Percentiles rank a stretch among this genome's conserved stretches.
These are phyloP conservation scores for Ajuga reptans DNA, from an alignment of 305 asterid genomes.

Conservation along the genomic window DNA sequence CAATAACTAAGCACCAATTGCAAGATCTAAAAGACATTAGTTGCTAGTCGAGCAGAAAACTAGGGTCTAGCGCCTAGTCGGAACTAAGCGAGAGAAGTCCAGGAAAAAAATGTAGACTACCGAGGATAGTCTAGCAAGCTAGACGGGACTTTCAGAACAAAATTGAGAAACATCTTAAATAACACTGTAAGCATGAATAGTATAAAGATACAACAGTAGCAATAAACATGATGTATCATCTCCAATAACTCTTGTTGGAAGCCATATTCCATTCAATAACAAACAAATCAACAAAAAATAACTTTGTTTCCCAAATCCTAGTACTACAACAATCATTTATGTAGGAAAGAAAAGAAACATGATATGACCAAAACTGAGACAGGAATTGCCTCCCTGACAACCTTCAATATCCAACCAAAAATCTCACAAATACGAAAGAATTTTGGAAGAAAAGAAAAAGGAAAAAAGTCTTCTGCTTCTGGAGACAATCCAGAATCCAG, in stretches of 20 bases:
- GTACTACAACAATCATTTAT: constrained; percentile 17
- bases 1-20: too few relatives aligned
- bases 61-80: too few relatives aligned
- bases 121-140: too few relatives aligned
- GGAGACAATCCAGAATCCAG: constrained; percentile 14
- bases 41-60: too few relatives aligned
- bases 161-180: too few relatives aligned
- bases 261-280: constrained; percentile 16
- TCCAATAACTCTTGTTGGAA: constrained; percentile 3
- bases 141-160: too few relatives aligned
- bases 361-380: constrained; percentile 40
- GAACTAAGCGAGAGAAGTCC: too few relatives aligned
- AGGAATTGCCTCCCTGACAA: constrained; percentile 31
- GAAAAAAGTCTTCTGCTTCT: background rate
- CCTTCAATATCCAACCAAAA: constrained; percentile 25
- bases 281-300: constrained; percentile 16
- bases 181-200: background rate
- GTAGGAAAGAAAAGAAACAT: constrained; percentile 11
- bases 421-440: constrained; percentile 16
- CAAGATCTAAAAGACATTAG: too few relatives aligned
- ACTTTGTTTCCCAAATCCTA: constrained; percentile 17
- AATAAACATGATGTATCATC: background rate
- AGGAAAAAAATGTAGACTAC: too few relatives aligned
- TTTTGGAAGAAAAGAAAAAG: background rate
- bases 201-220: background rate